A percentile compares a stretch with the other conserved stretches of the same genome.
Evolutionary conservation across 2,329 filamentous ascomycete genomes (phyloP).

Genomic region (Diaporthe humulicola): DNA sequence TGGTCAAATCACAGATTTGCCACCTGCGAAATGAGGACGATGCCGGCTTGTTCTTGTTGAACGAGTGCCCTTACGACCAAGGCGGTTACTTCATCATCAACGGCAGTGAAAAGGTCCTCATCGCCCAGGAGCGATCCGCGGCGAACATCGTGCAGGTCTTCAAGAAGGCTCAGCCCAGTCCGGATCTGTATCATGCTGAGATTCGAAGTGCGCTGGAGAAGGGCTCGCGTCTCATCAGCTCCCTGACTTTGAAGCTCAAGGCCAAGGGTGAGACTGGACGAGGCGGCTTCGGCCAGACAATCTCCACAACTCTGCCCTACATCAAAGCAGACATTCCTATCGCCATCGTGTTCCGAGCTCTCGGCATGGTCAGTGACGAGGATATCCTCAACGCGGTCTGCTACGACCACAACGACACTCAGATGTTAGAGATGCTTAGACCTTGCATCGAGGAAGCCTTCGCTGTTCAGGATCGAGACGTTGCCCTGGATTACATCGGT

Average conservation of each 20-base stretch:
- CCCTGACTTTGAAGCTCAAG: constrained; percentile 90
- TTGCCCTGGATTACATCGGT: constrained; percentile 94
- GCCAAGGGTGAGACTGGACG: constrained; percentile 86
- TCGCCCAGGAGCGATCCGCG: constrained; percentile 96
- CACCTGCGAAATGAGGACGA: constrained; percentile 87
- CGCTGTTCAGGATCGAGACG: constrained; percentile 94
- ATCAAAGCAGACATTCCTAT: constrained; percentile 95
- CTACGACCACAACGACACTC: constrained; percentile 93
- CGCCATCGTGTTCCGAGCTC: constrained; percentile 93
- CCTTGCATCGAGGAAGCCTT: constrained; percentile 98
- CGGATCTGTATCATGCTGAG: constrained; percentile 93
- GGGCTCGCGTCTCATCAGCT: constrained; percentile 93
- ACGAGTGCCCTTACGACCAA: constrained; percentile 98
- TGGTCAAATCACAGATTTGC: constrained; percentile 98
- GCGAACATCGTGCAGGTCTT: constrained; percentile 99
- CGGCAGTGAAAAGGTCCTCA: constrained; percentile 97
- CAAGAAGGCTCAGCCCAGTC: constrained; percentile 94
- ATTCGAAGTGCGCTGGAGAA: constrained; percentile 97
- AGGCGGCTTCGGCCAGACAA: constrained; percentile 86
- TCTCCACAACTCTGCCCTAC: constrained; percentile 92
- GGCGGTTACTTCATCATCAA: constrained; percentile 99
- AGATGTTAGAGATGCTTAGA: constrained; percentile 97
- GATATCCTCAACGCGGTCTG: constrained; percentile 99
- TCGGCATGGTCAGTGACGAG: constrained; percentile 96
- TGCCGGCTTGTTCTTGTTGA: constrained; percentile 88